phyloP scores from a whole-genome alignment of 306 rosid genomes.

The Astragalus glycyphyllos region DNA sequence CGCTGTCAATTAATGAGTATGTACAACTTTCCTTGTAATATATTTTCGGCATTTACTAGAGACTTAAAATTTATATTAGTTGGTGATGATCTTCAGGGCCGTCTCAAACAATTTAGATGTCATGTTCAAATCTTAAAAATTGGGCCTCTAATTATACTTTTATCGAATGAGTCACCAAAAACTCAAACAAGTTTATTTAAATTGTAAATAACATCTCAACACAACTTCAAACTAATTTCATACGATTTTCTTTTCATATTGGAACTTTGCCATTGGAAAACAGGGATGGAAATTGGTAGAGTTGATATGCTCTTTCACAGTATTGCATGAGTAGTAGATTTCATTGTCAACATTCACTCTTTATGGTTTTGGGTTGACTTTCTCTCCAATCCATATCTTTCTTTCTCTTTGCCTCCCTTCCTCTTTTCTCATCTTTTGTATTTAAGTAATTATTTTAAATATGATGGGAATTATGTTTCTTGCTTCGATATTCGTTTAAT shows the following conservation, averaged over 20 bases:
- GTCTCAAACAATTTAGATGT: too few species aligned
- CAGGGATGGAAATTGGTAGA: neutral
- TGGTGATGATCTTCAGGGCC: neutral
- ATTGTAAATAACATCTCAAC: too few species aligned
- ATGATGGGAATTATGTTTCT: constrained; percentile 23
- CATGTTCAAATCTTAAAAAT: too few species aligned
- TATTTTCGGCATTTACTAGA: constrained; percentile 41
- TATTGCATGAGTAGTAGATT: neutral
- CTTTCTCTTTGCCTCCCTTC: neutral
- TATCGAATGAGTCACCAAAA: too few species aligned
- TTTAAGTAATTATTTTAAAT: constrained; percentile 3
- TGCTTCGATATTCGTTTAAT: constrained; percentile 42
- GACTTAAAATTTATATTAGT: constrained; percentile 48
- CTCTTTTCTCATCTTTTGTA: neutral
- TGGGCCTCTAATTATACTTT: too few species aligned
- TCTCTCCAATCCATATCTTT: neutral
- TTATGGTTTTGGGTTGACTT: neutral
- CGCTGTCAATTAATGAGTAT: constrained; percentile 59
- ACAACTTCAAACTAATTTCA: neutral
- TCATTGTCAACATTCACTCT: constrained; percentile 23
- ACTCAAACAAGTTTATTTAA: too few species aligned
- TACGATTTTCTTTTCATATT: neutral
- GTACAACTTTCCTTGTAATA: constrained; percentile 51
- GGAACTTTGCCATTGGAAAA: neutral
- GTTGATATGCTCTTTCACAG: neutral